Percentiles rank a stretch among this genome's conserved stretches.
Conservation (phyloP, 257 asterid species). For the Gentiana macrophylla region DNA sequence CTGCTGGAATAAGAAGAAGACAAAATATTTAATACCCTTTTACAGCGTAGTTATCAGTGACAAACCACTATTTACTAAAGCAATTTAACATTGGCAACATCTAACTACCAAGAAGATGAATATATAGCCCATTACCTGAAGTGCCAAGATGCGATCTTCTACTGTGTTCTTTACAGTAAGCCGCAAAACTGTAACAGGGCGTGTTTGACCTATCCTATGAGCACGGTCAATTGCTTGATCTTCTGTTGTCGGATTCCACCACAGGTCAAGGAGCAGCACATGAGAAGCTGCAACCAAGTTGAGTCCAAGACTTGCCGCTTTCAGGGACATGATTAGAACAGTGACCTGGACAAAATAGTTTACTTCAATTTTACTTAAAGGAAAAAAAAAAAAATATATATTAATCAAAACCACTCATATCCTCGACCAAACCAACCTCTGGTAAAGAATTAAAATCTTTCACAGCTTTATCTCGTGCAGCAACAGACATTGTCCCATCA, state of each 20-base stretch:
- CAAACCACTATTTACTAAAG: neutral
- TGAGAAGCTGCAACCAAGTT: conserved; percentile 97
- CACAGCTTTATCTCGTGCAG: conserved; percentile 90
- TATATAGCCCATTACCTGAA: conserved; percentile 50
- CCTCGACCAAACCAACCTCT: conserved; percentile 42
- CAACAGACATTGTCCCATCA: conserved; percentile 88
- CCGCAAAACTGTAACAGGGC: conserved; percentile 88
- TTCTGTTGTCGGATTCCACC: conserved; percentile 99
- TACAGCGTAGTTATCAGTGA: too few relatives aligned
- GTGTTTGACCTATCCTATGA: conserved; percentile 92
- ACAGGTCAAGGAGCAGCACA: conserved; percentile 86
- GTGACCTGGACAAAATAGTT: conserved; percentile 42
- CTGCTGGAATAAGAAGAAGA: too few relatives aligned
- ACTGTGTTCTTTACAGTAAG: conserved; percentile 91
- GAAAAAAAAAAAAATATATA: conserved; percentile 1
- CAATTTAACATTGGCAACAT: neutral
- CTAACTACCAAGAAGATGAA: neutral
- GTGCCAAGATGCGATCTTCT: conserved; percentile 92
- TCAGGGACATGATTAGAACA: conserved; percentile 91
- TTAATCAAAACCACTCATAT: conserved; percentile 7
- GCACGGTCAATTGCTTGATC: conserved; percentile 99
- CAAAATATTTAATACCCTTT: too few relatives aligned
- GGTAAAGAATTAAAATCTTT: conserved; percentile 86
- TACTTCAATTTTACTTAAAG: conserved; percentile 2
- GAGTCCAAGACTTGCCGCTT: conserved; percentile 97